A percentile compares a stretch with the other conserved stretches of the same genome.
Conservation (phyloP, 192 early-diverging fungal species). For the Coemansia aciculifera region DNA sequence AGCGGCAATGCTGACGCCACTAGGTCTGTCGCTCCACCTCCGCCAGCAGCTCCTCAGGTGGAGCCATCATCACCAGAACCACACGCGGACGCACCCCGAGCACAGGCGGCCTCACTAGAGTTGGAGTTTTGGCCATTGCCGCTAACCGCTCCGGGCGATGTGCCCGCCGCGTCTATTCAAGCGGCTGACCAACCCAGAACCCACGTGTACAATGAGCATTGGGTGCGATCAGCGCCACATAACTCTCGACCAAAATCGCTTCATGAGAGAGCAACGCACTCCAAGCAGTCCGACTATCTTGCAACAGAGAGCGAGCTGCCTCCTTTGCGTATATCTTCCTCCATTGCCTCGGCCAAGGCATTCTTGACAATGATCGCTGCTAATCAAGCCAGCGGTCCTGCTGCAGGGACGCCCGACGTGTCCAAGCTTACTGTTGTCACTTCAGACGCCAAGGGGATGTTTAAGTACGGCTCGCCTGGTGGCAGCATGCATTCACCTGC, state of each 20-base stretch:
- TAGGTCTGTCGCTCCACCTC: neutral
- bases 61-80: neutral
- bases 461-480: neutral
- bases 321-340: constrained; percentile 26
- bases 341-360: constrained; percentile 47
- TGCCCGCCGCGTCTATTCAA: neutral
- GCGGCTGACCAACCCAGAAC: constrained; percentile 1
- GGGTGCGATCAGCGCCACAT: neutral
- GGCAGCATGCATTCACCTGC: constrained; percentile 5
- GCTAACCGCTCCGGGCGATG: neutral
- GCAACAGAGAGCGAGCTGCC: neutral
- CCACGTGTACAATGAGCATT: neutral
- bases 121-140: neutral
- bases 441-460: neutral
- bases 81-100: neutral
- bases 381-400: neutral
- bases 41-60: neutral
- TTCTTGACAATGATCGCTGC: constrained; percentile 49
- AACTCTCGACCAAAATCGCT: constrained; percentile 47
- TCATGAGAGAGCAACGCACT: constrained; percentile 27
- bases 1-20: neutral
- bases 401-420: neutral
- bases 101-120: neutral
- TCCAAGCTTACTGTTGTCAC: constrained; percentile 15
- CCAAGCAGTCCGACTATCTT: neutral